Conservation (phyloP, 257 asterid genomes). For the Rhazya stricta region DNA sequence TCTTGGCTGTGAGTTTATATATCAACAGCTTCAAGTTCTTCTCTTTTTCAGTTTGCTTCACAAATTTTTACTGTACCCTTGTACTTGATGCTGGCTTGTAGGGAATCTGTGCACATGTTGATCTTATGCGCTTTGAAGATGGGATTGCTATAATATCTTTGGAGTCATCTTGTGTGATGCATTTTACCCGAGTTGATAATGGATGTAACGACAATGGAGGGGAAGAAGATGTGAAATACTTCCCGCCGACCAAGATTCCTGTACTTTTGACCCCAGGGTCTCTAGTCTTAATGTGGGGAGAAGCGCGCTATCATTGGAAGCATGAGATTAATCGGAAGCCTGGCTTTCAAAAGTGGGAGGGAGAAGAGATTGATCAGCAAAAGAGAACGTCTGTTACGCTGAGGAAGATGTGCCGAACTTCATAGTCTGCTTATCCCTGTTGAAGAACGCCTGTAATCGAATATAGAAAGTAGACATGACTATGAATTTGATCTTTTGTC, state of each 20-base stretch:
- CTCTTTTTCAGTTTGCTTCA: not conserved
- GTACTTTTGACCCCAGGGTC: constrained; percentile 71
- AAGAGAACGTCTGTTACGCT: constrained; percentile 70
- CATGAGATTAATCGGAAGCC: constrained; percentile 81
- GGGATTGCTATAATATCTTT: constrained; percentile 79
- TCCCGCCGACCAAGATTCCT: constrained; percentile 33
- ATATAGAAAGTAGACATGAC: too few relatives aligned
- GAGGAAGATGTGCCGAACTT: constrained; percentile 50
- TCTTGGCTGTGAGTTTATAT: not conserved
- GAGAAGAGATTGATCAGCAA: constrained; percentile 54
- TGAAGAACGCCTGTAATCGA: not conserved
- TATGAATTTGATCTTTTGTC: too few relatives aligned
- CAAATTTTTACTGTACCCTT: not conserved
- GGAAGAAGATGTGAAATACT: not conserved
- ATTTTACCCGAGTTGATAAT: constrained; percentile 42
- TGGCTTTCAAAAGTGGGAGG: constrained; percentile 70
- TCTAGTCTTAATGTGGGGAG: constrained; percentile 75
- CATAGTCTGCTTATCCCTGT: constrained; percentile 9
- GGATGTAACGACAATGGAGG: constrained; percentile 2
- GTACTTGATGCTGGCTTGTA: constrained; percentile 18
- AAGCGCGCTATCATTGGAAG: constrained; percentile 80
- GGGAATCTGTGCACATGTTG: constrained; percentile 93
- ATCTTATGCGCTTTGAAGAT: constrained; percentile 83
- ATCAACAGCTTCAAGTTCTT: not conserved
- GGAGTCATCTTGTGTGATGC: constrained; percentile 83